phyloP scores from a whole-genome alignment of 768 basidiomycete species.

The Amanita rimosa region DNA sequence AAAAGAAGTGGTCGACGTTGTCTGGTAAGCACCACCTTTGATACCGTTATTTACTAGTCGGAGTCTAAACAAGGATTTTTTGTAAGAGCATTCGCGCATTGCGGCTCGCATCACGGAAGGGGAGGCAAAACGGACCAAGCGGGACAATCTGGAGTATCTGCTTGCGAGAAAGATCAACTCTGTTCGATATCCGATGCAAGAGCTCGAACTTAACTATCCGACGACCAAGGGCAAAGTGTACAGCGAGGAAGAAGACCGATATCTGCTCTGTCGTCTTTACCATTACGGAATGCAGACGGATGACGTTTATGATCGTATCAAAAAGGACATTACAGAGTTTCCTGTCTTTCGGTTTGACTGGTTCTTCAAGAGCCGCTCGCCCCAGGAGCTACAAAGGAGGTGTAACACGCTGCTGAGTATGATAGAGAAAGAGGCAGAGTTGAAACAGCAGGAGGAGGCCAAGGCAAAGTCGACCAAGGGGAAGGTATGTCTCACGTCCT shows the following conservation, averaged over 20 bases:
- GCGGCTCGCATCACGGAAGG: constrained; percentile 80
- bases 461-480: constrained; percentile 51
- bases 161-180: constrained; percentile 76
- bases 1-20: constrained; percentile 81
- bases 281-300: constrained; percentile 85
- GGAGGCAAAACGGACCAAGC: constrained; percentile 81
- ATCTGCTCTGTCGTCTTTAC: constrained; percentile 80
- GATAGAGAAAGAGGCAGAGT: constrained; percentile 88
- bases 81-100: constrained; percentile 78
- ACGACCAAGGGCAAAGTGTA: constrained; percentile 96
- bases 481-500: constrained; percentile 33
- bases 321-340: constrained; percentile 93
- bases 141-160: constrained; percentile 68
- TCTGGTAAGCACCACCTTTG: constrained; percentile 38
- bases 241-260: constrained; percentile 93
- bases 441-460: constrained; percentile 54
- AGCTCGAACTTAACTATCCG: constrained; percentile 90
- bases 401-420: constrained; percentile 82
- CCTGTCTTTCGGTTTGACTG: constrained; percentile 97
- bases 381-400: constrained; percentile 78
- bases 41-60: not conserved
- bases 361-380: constrained; percentile 93
- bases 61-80: not conserved
- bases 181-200: constrained; percentile 89
- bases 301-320: constrained; percentile 91